Conservation (phyloP, 2,329 filamentous ascomycete species). For the Xylariaceae sp. region DNA sequence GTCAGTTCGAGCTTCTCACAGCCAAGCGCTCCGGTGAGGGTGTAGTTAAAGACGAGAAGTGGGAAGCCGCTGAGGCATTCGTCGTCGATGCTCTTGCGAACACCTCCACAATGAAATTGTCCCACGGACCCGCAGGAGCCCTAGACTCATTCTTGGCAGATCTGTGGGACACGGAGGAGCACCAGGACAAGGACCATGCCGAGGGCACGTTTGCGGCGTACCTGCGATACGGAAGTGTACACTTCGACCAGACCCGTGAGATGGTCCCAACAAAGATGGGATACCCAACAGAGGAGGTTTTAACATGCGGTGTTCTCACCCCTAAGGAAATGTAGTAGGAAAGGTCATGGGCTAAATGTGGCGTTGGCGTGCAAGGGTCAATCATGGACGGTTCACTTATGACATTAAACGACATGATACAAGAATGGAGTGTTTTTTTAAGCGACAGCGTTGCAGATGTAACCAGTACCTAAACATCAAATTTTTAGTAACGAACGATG, state of each 20-base stretch:
- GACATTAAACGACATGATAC: not conserved
- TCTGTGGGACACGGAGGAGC: conserved; percentile 32
- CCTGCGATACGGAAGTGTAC: conserved; percentile 29
- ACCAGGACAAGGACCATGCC: conserved; percentile 29
- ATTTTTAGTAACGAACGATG: too few relatives aligned
- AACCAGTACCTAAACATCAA: too few relatives aligned
- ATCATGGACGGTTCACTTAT: not conserved
- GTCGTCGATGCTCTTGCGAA: conserved; percentile 31
- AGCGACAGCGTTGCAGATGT: too few relatives aligned
- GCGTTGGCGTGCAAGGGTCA: not conserved
- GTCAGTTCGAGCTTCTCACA: conserved; percentile 32
- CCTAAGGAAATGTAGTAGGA: conserved; percentile 15
- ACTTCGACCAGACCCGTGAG: conserved; percentile 27
- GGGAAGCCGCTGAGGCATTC: conserved; percentile 29
- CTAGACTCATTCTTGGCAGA: conserved; percentile 30
- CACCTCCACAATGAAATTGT: conserved; percentile 33
- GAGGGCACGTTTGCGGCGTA: conserved; percentile 31
- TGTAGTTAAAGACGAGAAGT: conserved; percentile 26
- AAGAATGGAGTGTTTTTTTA: too few relatives aligned
- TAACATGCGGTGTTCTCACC: conserved; percentile 25
- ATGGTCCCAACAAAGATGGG: conserved; percentile 24
- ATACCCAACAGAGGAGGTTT: conserved; percentile 25
- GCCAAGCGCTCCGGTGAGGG: conserved; percentile 25
- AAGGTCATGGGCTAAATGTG: not conserved
- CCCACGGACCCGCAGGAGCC: conserved; percentile 29